Evolutionary conservation across 495 filamentous ascomycete genomes (phyloP).

Genomic region (Symbiotaphrina buchneri): DNA sequence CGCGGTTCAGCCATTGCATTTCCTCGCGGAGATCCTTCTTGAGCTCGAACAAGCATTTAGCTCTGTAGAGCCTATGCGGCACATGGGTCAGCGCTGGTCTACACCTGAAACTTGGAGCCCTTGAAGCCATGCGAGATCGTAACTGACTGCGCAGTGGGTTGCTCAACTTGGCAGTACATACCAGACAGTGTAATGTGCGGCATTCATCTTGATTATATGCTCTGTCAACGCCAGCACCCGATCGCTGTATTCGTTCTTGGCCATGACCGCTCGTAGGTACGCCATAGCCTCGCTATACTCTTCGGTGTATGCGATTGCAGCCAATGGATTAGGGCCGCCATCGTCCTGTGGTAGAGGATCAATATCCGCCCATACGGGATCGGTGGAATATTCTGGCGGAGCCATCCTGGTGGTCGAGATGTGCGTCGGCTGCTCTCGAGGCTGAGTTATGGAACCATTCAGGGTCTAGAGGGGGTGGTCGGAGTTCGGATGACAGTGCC

Average conservation of each 20-base stretch:
- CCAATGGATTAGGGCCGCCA: constrained; percentile 46
- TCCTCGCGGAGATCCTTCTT: constrained; percentile 45
- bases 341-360: constrained; percentile 68
- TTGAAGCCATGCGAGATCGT: constrained; percentile 2
- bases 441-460: no score
- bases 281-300: constrained; percentile 75
- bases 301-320: constrained; percentile 66
- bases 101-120: constrained; percentile 3
- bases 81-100: no score
- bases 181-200: constrained; percentile 97
- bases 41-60: constrained; percentile 46
- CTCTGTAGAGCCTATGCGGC: constrained; percentile 59
- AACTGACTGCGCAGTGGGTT: background rate
- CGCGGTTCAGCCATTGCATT: constrained; percentile 60
- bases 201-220: constrained; percentile 76
- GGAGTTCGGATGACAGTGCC: no score
- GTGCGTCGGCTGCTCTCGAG: no score
- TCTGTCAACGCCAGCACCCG: constrained; percentile 66
- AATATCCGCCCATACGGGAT: constrained; percentile 68
- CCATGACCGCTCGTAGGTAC: constrained; percentile 89
- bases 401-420: no score
- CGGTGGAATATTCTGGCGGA: constrained; percentile 41
- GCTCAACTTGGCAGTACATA: constrained; percentile 11
- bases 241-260: constrained; percentile 56
- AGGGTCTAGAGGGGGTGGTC: no score